phyloP scores from a whole-genome alignment of 495 filamentous ascomycete species.

The Trichoderma gamsii region DNA sequence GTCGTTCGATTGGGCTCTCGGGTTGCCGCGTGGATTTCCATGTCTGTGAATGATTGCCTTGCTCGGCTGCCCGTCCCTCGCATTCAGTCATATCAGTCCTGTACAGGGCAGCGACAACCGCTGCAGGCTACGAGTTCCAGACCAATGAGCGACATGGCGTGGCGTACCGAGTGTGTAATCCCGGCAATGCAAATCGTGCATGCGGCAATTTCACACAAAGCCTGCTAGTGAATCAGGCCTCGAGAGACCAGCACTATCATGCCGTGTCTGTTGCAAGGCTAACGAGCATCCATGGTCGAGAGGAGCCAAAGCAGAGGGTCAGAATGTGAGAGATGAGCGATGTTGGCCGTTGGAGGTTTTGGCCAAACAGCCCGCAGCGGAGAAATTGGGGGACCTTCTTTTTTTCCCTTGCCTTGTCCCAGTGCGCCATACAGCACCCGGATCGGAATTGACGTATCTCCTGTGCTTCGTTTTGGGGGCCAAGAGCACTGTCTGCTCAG shows the following conservation, averaged over 20 bases:
- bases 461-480: too few relatives aligned
- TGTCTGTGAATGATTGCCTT: too few relatives aligned
- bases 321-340: conserved; percentile 10
- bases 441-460: too few relatives aligned
- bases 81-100: too few relatives aligned
- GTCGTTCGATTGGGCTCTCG: too few relatives aligned
- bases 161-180: too few relatives aligned
- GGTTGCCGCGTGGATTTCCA: too few relatives aligned
- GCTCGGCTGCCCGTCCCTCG: too few relatives aligned
- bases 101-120: too few relatives aligned
- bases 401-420: not conserved
- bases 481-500: too few relatives aligned
- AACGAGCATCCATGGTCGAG: not conserved
- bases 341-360: not conserved
- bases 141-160: too few relatives aligned
- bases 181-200: not conserved
- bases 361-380: not conserved
- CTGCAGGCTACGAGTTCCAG: too few relatives aligned
- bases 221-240: not conserved
- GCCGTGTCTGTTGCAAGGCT: not conserved
- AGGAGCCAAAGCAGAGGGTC: not conserved
- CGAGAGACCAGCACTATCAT: not conserved
- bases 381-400: not conserved
- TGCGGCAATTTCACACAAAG: conserved; percentile 5
- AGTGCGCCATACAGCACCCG: not conserved